A percentile compares a stretch with the other conserved stretches of the same genome.
phyloP scores from a whole-genome alignment of 768 basidiomycete species.

The Psilocybe cubensis region DNA sequence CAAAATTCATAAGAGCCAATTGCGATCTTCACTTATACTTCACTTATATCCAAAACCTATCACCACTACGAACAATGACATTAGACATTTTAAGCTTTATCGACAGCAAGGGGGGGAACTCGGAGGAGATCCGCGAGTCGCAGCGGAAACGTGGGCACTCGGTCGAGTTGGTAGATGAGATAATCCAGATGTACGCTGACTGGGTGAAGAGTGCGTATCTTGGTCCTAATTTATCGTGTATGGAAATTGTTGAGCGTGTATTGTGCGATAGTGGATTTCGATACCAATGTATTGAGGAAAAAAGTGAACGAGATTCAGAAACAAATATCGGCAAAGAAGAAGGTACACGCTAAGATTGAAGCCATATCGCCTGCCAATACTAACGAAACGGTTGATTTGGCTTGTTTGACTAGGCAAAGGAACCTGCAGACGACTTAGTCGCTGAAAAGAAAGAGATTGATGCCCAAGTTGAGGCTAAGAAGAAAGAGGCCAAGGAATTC shows the following conservation, averaged over 20 bases:
- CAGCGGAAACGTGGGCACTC: constrained; percentile 90
- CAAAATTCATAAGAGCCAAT: neutral
- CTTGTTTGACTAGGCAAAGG: constrained; percentile 69
- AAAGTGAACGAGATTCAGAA: constrained; percentile 92
- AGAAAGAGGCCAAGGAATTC: constrained; percentile 76
- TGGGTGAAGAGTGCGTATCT: constrained; percentile 88
- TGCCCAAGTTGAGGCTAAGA: constrained; percentile 73
- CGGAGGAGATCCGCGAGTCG: constrained; percentile 87
- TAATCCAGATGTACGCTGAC: constrained; percentile 88
- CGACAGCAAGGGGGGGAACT: constrained; percentile 89
- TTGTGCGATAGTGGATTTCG: constrained; percentile 77
- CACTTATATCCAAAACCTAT: neutral
- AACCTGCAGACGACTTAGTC: constrained; percentile 87
- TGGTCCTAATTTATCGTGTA: neutral
- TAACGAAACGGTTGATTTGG: neutral
- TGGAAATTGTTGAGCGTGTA: neutral
- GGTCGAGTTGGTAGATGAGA: constrained; percentile 92
- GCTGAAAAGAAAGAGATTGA: constrained; percentile 86
- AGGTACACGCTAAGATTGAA: constrained; percentile 48
- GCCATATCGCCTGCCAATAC: neutral
- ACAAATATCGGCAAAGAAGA: constrained; percentile 92
- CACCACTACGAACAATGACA: constrained; percentile 57
- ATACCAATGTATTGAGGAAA: constrained; percentile 76
- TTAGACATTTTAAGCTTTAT: constrained; percentile 82
- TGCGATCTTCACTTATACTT: neutral